Conservation (phyloP, 805 yeast species). For the Starmera amethionina region DNA sequence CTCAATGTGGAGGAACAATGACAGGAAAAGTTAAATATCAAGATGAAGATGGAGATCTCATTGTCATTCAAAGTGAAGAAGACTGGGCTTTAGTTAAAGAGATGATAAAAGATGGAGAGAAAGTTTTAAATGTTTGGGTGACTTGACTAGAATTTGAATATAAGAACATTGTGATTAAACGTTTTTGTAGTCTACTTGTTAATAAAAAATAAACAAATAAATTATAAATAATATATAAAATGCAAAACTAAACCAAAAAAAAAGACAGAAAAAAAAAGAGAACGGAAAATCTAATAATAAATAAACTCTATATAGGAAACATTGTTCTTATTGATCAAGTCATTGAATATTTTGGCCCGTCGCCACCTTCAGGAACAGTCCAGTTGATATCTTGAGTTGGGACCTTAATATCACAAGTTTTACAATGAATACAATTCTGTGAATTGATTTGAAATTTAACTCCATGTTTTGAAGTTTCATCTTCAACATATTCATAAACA, state of each 20-base stretch:
- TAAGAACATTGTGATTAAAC: too few relatives aligned
- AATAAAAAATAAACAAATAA: too few relatives aligned
- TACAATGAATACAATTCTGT: slow-evolving; percentile 97
- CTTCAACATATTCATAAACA: slow-evolving; percentile 83
- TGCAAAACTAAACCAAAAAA: too few relatives aligned
- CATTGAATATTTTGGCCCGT: slow-evolving; percentile 93
- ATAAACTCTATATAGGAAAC: background rate
- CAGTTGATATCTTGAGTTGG: slow-evolving; percentile 92
- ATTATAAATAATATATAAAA: too few relatives aligned
- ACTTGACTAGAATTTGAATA: slow-evolving; percentile 8
- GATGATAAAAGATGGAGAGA: slow-evolving; percentile 44
- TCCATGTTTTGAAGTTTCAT: slow-evolving; percentile 44
- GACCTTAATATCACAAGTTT: slow-evolving; percentile 95
- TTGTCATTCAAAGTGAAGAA: slow-evolving; percentile 74
- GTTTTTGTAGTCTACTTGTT: too few relatives aligned
- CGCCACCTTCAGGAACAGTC: slow-evolving; percentile 99
- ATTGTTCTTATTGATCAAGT: slow-evolving; percentile 27
- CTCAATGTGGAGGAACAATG: slow-evolving; percentile 38
- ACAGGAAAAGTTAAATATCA: slow-evolving; percentile 59
- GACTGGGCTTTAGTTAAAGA: slow-evolving; percentile 86
- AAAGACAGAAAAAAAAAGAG: too few relatives aligned
- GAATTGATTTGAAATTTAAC: slow-evolving; percentile 89
- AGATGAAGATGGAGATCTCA: slow-evolving; percentile 95
- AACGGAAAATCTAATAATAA: too few relatives aligned
- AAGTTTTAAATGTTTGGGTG: slow-evolving; percentile 34